Base-by-base conservation (phyloP, 257 asterid genomes). In the Cordia subcordata region DNA sequence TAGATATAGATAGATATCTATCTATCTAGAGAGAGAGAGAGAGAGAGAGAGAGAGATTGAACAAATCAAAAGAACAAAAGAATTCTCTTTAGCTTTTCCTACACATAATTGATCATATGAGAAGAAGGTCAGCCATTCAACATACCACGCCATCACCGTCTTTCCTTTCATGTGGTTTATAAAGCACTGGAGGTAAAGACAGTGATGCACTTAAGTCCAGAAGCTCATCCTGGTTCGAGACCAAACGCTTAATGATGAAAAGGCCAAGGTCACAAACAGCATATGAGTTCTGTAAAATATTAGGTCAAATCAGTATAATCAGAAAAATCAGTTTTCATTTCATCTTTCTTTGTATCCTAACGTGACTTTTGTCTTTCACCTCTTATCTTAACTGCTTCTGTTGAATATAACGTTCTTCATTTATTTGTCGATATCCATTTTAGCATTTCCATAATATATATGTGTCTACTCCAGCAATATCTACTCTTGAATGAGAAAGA, bases 191-290 rank as follows among this genome's bases (percentile, higher is more conserved):
- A 66, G 96, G 95, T 51, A 90, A 79, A 63, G 74, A 60, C 55
- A 85, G 81, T 8, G 83, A 77, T 42, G 72, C 84, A 73, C 79
- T 79, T 11, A 68, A 64, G 63, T 82, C 91, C 69, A 64, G 82
- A 65, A 71, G 68, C 69, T 77, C 87, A 57, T 74, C 87, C 56
- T 80, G 81, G 18, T 80, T 80, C 57, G 80, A 77, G 58, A 75
- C 77, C 54, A 89, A 69, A 35, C 88, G 82, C 78, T 85, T 85
- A 56, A 76, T 49, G 63, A 89, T 78, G 49, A 87, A 67, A 72
- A 87, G 71, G 57, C 94, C 99, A 73, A 93, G 86, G 67, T 89
- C 96, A 49, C 94, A 87, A 49, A 87, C 75, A 44, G 85, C 96
- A 67, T 93, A 76, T 53, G 68, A 80, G 70, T 87, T 89, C 99